Conservation (phyloP, 805 yeast species). For the Soucietia sequanensis region DNA sequence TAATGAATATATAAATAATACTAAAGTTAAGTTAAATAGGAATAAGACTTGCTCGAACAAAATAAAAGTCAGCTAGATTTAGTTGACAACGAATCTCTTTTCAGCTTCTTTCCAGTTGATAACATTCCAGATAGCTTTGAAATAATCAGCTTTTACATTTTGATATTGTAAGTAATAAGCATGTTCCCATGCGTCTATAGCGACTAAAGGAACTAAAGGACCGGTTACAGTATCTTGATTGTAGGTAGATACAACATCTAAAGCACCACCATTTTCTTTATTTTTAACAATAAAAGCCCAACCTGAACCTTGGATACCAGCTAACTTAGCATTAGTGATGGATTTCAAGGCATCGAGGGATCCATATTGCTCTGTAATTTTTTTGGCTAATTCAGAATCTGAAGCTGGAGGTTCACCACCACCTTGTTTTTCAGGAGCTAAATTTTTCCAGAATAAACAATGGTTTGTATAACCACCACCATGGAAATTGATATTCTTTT, state of each 20-base stretch:
- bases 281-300: constrained; percentile 92
- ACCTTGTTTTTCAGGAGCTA: constrained; percentile 70
- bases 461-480: constrained; percentile 93
- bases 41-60: too few species aligned
- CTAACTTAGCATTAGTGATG: constrained; percentile 58
- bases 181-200: constrained; percentile 96
- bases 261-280: constrained; percentile 61
- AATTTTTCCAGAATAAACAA: constrained; percentile 81
- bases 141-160: constrained; percentile 88
- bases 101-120: constrained; percentile 93
- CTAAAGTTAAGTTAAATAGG: too few species aligned
- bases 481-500: constrained; percentile 81
- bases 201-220: constrained; percentile 69
- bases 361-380: constrained; percentile 66
- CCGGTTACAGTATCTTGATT: constrained; percentile 88
- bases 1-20: too few species aligned
- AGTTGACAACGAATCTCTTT: constrained; percentile 47
- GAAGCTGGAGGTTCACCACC: constrained; percentile 64
- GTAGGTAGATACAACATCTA: constrained; percentile 77
- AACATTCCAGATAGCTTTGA: constrained; percentile 92
- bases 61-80: constrained; percentile 1
- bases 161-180: constrained; percentile 93
- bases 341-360: constrained; percentile 64
- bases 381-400: constrained; percentile 55
- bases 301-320: constrained; percentile 92